Base-by-base conservation (phyloP, 2,329 filamentous ascomycete species). In the Pseudophaeomoniella oleicola region DNA sequence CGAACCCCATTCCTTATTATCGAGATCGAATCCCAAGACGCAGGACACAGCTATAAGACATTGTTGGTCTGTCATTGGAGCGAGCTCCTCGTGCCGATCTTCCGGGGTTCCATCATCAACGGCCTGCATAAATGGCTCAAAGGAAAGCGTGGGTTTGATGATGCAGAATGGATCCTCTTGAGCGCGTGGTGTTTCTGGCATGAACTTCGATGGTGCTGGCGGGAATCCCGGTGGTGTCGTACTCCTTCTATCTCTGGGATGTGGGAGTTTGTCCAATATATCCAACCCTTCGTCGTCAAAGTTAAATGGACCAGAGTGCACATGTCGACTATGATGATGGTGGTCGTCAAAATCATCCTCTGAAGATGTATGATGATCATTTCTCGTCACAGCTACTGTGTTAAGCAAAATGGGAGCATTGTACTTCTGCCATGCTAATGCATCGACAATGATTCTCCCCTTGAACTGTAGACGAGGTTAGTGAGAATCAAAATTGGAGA, bases 351-450 rank as follows among this genome's bases (percentile, higher is more conserved):
- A n/a, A n/a, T n/a, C n/a, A n/a, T n/a, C n/a, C n/a, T n/a, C n/a
- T n/a, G n/a, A n/a, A n/a, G n/a, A n/a, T n/a, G n/a, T n/a, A n/a
- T n/a, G n/a, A n/a, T n/a, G n/a, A n/a, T n/a, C n/a, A n/a, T n/a
- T n/a, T n/a, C n/a, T n/a, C 5, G 10, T 32, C 10, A 32, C 5
- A 10, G 13, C 13, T 6, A 15, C 30, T 14, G 5, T 14, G 13
- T 15, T 5, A 6, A 14, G 30, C 17, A n/a, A 16, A 5, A 32
- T 5, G 14, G 14, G 14, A 5, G 5, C 30, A 6, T 32, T 5
- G 30, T 32, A 32, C n/a, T n/a, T n/a, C n/a, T n/a, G n/a, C 14
- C 17, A 32, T 6, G 30, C 30, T 5, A 32, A 32, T 15, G 30
- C 30, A 32, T 32, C 30, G 13, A 32, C 13, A 14, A 14, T 14